Evolutionary conservation across 75 land plant genomes (phyloP).

Genomic region (Picea sitchensis): DNA sequence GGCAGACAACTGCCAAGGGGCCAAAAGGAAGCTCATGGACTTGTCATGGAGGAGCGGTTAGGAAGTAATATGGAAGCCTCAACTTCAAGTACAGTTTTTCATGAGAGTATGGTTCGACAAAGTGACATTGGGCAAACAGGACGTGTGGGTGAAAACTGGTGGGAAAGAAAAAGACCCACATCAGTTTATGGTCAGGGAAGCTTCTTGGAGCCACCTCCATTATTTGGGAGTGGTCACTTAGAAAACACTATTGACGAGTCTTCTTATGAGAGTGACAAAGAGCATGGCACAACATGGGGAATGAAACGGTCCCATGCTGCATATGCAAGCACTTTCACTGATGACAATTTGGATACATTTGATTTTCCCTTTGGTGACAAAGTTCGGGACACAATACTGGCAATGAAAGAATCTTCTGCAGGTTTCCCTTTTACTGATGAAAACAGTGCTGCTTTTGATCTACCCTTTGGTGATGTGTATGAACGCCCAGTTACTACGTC

Average conservation of each 20-base stretch:
- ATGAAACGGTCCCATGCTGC: background rate
- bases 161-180: slow-evolving; percentile 63
- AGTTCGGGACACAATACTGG: slow-evolving; percentile 10
- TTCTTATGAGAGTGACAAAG: slow-evolving; percentile 7
- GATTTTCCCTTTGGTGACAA: background rate
- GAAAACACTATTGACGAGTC: background rate
- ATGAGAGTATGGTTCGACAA: slow-evolving; percentile 21
- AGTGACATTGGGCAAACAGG: slow-evolving; percentile 5
- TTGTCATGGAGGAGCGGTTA: slow-evolving; percentile 16
- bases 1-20: slow-evolving; percentile 17
- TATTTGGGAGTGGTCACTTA: background rate
- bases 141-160: slow-evolving; percentile 25
- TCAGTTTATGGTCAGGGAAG: slow-evolving; percentile 42
- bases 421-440: background rate
- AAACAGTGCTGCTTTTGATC: background rate
- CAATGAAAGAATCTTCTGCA: slow-evolving; percentile 8
- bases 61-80: slow-evolving; percentile 49
- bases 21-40: slow-evolving; percentile 19
- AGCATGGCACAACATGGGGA: background rate
- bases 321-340: slow-evolving; percentile 1
- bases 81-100: slow-evolving; percentile 36
- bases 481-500: background rate
- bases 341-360: slow-evolving; percentile 1
- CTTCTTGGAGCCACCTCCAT: slow-evolving; percentile 75
- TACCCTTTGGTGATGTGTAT: slow-evolving; percentile 1